Conservation (phyloP, 441 rosid genomes). For the Brassica balearica region DNA sequence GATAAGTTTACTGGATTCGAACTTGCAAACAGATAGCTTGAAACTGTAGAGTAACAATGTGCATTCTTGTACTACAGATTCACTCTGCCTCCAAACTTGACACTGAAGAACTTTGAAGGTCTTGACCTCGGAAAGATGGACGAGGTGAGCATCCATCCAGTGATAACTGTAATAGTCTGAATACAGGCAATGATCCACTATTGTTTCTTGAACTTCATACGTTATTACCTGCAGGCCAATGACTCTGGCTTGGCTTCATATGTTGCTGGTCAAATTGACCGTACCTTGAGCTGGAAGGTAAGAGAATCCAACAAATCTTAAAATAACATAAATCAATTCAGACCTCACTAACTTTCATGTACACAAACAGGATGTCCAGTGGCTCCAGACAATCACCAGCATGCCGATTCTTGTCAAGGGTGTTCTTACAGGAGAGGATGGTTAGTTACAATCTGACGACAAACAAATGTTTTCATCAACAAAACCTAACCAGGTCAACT, state of each 20-base stretch:
- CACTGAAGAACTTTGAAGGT: constrained; percentile 93
- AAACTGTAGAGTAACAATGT: background rate
- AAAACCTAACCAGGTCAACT: constrained; percentile 1
- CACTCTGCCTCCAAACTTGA: constrained; percentile 71
- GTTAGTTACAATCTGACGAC: constrained; percentile 47
- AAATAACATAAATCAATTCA: background rate
- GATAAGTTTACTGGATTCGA: background rate
- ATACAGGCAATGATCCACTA: no score
- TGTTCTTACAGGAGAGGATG: constrained; percentile 87
- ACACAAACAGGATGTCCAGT: constrained; percentile 55
- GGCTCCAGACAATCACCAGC: constrained; percentile 69
- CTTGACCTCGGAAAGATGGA: constrained; percentile 87
- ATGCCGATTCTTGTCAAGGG: constrained; percentile 90
- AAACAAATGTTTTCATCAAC: background rate
- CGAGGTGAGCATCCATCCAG: constrained; percentile 50
- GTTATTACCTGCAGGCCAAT: constrained; percentile 52
- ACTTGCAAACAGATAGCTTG: background rate
- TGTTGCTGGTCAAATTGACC: constrained; percentile 72
- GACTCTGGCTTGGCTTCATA: constrained; percentile 68
- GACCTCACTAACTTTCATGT: constrained; percentile 6
- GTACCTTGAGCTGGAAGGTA: constrained; percentile 68
- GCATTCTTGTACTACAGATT: constrained; percentile 55
- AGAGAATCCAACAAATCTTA: background rate
- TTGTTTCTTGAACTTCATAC: no score
- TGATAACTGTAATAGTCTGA: no score